Conservation (phyloP, 2,329 filamentous ascomycete species). For the Fusarium transvaalense region DNA sequence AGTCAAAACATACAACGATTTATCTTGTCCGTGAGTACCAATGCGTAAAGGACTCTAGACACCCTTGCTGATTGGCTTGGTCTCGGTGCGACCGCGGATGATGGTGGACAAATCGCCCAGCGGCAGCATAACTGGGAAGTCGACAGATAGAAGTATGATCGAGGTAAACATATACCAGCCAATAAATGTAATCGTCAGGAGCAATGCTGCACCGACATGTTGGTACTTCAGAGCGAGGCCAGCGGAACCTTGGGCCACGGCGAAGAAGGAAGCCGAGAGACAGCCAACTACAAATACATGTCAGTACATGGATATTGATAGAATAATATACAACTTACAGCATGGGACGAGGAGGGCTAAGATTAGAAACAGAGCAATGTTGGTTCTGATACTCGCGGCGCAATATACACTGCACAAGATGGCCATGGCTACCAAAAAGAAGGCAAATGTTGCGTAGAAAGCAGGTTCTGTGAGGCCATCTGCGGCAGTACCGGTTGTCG, state of each 20-base stretch:
- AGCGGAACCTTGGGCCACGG: constrained; percentile 38
- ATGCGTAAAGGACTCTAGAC: too few relatives aligned
- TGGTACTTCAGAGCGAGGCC: constrained; percentile 39
- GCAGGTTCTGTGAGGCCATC: constrained; percentile 57
- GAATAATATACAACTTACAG: constrained; percentile 40
- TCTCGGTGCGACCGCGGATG: constrained; percentile 47
- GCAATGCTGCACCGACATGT: constrained; percentile 47
- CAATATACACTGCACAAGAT: constrained; percentile 71
- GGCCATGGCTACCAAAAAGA: constrained; percentile 72
- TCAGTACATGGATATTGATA: fast-evolving
- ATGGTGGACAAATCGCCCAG: constrained; percentile 64
- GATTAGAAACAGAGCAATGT: constrained; percentile 68
- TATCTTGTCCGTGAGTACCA: too few relatives aligned
- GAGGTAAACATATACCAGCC: constrained; percentile 66
- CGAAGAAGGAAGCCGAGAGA: constrained; percentile 50
- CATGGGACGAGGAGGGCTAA: constrained; percentile 68
- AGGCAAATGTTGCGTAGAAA: constrained; percentile 65
- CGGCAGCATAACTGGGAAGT: constrained; percentile 64
- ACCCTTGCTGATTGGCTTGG: neutral
- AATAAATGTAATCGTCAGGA: constrained; percentile 47
- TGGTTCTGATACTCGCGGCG: constrained; percentile 74
- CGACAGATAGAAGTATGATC: constrained; percentile 62
- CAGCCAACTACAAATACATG: constrained; percentile 40
- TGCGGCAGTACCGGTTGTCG: constrained; percentile 46
- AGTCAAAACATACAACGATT: too few relatives aligned